Conservation (phyloP, 2,329 filamentous ascomycete species). For the Colletotrichum liaoningense region DNA sequence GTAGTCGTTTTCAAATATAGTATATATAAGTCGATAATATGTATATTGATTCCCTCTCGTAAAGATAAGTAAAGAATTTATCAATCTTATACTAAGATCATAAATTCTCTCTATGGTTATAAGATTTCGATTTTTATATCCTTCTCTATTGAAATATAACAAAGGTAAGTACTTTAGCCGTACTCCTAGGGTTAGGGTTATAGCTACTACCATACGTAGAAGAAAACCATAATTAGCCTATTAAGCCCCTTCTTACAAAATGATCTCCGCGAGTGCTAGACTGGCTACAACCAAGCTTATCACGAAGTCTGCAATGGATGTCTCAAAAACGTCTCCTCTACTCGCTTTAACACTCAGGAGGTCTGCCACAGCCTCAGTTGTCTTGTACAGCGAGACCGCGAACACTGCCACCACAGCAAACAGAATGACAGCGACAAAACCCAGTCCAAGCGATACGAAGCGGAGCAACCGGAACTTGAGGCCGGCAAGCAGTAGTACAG, state of each 20-base stretch:
- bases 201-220: too few relatives aligned
- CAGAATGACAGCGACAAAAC: neutral
- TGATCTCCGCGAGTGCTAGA: neutral
- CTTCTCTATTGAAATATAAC: too few relatives aligned
- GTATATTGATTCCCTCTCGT: too few relatives aligned
- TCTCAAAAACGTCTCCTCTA: neutral
- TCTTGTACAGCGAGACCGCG: neutral
- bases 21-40: too few relatives aligned
- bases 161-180: too few relatives aligned
- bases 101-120: too few relatives aligned
- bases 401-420: neutral
- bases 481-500: neutral
- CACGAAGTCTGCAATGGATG: neutral
- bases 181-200: too few relatives aligned
- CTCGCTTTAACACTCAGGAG: neutral
- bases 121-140: too few relatives aligned
- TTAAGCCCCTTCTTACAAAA: neutral
- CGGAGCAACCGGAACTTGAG: constrained; percentile 5
- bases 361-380: constrained; percentile 2
- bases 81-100: too few relatives aligned
- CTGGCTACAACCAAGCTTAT: neutral
- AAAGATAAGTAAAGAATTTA: too few relatives aligned
- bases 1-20: too few relatives aligned
- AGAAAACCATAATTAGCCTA: too few relatives aligned
- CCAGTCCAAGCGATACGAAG: neutral